Conservation (phyloP, 2,329 filamentous ascomycete species). For the Fusarium setosum region DNA sequence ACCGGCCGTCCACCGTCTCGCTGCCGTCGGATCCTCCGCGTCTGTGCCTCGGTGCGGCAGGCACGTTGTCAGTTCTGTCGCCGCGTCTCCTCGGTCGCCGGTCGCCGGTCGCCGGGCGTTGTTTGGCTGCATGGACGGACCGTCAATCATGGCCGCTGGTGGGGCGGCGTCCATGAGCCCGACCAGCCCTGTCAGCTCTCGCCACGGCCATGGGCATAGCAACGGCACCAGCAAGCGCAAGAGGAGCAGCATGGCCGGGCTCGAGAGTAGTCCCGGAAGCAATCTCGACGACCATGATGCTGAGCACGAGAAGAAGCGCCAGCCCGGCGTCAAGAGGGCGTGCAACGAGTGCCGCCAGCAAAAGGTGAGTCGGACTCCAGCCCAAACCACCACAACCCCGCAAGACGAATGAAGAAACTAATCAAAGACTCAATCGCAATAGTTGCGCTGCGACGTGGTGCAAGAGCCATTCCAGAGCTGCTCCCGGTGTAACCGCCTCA, state of each 20-base stretch:
- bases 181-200: slow-evolving; percentile 66
- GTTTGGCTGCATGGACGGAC: slow-evolving; percentile 59
- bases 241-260: slow-evolving; percentile 60
- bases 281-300: slow-evolving; percentile 63
- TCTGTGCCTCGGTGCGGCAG: slow-evolving; percentile 23
- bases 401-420: slow-evolving; percentile 6
- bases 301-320: slow-evolving; percentile 70
- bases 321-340: slow-evolving; percentile 79
- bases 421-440: slow-evolving; percentile 24
- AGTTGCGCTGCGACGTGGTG: slow-evolving; percentile 86
- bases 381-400: not conserved
- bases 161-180: slow-evolving; percentile 64
- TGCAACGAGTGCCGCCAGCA: slow-evolving; percentile 90
- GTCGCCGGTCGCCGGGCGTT: slow-evolving; percentile 34
- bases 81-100: slow-evolving; percentile 26
- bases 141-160: slow-evolving; percentile 57
- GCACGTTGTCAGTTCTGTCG: slow-evolving; percentile 20
- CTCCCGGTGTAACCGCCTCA: slow-evolving; percentile 81
- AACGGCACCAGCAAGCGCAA: slow-evolving; percentile 65
- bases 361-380: slow-evolving; percentile 69
- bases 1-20: slow-evolving; percentile 33
- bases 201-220: slow-evolving; percentile 57
- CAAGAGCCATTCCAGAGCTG: slow-evolving; percentile 84
- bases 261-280: slow-evolving; percentile 72
- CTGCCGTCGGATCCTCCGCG: slow-evolving; percentile 20